Evolutionary conservation across 164 flowering plant species (phyloP).

Genomic region (Chimonanthus praecox): DNA sequence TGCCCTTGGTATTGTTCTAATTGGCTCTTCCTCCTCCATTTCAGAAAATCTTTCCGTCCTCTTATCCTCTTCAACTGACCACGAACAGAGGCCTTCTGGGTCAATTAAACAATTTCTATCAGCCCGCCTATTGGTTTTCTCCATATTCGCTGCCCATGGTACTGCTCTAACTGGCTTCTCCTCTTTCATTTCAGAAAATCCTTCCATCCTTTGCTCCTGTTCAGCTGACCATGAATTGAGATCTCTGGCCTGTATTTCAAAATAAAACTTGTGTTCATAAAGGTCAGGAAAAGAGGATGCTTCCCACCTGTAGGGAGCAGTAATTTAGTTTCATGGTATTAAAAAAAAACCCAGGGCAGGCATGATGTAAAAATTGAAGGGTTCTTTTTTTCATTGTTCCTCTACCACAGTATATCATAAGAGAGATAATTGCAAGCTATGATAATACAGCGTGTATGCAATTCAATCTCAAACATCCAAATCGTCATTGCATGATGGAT

Average conservation of each 20-base stretch:
- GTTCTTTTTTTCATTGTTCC: too few species aligned
- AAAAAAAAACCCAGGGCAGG: too few species aligned
- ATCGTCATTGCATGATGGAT: too few species aligned
- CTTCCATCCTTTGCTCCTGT: constrained; percentile 43
- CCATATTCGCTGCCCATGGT: constrained; percentile 40
- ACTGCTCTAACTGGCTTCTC: constrained; percentile 28
- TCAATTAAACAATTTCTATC: constrained; percentile 22
- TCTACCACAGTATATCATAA: too few species aligned
- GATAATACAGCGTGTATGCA: too few species aligned
- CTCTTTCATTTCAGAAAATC: constrained; percentile 33
- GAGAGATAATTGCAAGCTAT: too few species aligned
- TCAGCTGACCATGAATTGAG: constrained; percentile 56
- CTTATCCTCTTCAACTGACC: constrained; percentile 53
- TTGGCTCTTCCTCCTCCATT: constrained; percentile 9
- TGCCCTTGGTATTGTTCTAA: constrained; percentile 40
- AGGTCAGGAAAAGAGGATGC: too few species aligned
- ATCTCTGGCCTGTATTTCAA: constrained; percentile 39
- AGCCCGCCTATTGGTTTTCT: constrained; percentile 27
- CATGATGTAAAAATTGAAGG: too few species aligned
- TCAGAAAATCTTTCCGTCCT: constrained; percentile 46
- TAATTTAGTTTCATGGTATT: too few species aligned
- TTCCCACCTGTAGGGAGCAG: too few species aligned
- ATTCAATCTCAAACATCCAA: too few species aligned
- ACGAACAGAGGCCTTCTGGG: constrained; percentile 41
- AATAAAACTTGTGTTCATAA: too few species aligned